Evolutionary conservation across 441 rosid species (phyloP), one percentile per base, ranked within the genome.

Genomic region (Dalechampia spathulata): DNA sequence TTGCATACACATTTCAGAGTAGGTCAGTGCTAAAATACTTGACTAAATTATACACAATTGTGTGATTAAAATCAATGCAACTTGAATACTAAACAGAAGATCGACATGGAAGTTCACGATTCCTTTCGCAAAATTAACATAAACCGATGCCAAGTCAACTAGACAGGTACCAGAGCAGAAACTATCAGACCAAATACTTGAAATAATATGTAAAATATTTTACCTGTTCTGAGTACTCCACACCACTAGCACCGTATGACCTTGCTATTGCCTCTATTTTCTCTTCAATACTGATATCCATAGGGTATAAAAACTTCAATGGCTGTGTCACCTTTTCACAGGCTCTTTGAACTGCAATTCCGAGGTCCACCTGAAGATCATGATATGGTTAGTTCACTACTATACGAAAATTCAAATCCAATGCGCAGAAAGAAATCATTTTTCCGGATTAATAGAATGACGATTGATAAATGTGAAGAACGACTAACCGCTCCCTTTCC

Each of bases 161-260:
- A n/a, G n/a, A n/a, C n/a, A n/a, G n/a, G n/a, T n/a, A n/a, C n/a
- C n/a, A n/a, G n/a, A n/a, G n/a, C n/a, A n/a, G n/a, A n/a, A n/a
- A n/a, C n/a, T n/a, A n/a, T n/a, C n/a, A 43, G 38, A 36, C 36
- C 22, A 16, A 44, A 54, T 11, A 11, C 15, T 1, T 3, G 15
- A 16, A 34, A 46, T 54, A 22, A 56, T 19, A 50, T 34, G 50
- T 5, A 28, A 46, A 55, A 50, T 34, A 34, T 23, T 45, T 67
- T 68, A 92, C 99, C 97, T 86, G 95, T 52, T 87, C 94, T 16
- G 97, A 82, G 77, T 81, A 92, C 59, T 86, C 94, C 8, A 92
- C 97, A 42, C 90, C 82, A 16, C 78, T 78, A 62, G 99, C 99
- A 69, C 99, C 99, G 43, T 92, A 89, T 7, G 99, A 92, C 76